Conservation (phyloP, 805 yeast genomes). For the Dipodascopsis tothii region DNA sequence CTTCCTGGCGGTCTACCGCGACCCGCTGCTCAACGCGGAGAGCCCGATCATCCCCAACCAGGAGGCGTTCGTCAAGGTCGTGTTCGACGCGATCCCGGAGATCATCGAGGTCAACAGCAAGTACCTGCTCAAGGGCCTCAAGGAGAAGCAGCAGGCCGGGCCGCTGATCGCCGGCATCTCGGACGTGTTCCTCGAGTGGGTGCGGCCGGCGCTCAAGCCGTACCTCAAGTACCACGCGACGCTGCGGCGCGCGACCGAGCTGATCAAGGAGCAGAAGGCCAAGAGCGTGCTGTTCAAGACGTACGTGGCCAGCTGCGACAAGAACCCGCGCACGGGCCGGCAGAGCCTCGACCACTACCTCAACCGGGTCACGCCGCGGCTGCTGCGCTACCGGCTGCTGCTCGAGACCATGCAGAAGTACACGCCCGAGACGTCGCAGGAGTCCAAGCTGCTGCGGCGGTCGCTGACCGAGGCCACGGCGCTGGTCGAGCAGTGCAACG, state of each 20-base stretch:
- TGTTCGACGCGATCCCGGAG: slow-evolving; percentile 50
- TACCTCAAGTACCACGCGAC: slow-evolving; percentile 52
- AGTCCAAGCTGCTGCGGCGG: slow-evolving; percentile 43
- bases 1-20: slow-evolving; percentile 53
- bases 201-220: slow-evolving; percentile 45
- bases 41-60: slow-evolving; percentile 41
- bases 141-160: slow-evolving; percentile 51
- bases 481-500: slow-evolving; percentile 54
- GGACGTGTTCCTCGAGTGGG: slow-evolving; percentile 59
- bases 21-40: slow-evolving; percentile 30
- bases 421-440: slow-evolving; percentile 44
- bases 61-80: slow-evolving; percentile 50
- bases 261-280: slow-evolving; percentile 38
- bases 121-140: slow-evolving; percentile 49
- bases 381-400: slow-evolving; percentile 55
- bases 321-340: slow-evolving; percentile 35
- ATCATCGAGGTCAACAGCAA: slow-evolving; percentile 50
- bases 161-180: slow-evolving; percentile 60
- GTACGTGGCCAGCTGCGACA: slow-evolving; percentile 55
- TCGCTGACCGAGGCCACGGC: slow-evolving; percentile 50
- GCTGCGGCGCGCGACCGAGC: slow-evolving; percentile 33
- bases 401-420: slow-evolving; percentile 50
- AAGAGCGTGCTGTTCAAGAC: slow-evolving; percentile 41
- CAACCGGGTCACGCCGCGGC: slow-evolving; percentile 48
- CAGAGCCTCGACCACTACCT: slow-evolving; percentile 39